Base-by-base conservation (phyloP, 208 protist species). In the Crithidia bombi region DNA sequence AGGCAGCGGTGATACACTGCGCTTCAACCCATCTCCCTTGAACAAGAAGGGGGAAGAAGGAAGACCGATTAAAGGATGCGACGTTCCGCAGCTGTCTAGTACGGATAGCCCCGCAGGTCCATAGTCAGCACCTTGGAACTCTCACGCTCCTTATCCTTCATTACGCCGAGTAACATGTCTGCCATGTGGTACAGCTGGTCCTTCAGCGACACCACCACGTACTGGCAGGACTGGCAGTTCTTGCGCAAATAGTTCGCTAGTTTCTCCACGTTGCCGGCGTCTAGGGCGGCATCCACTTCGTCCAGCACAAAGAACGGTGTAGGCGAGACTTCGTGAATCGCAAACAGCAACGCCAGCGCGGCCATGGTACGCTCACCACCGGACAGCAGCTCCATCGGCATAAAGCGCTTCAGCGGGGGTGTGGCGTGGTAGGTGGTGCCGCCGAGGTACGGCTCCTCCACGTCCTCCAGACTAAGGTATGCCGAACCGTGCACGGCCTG, bases 241-340 rank as follows among this genome's bases (percentile, higher is more conserved):
- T 76, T 79, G 59, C 93, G 87, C 39, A 99, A 85, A 78, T 98
- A 99, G 59, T 89, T 82, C 5, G 96, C 93, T 25, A 99, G 78
- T 69, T 98, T 97, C 36, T 94, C 73, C 7, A 99, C 98, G 85
- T 99, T 99, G 33, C 78, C 87, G 25, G 79, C 86, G 83, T 99
- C 99, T 25, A 99, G 83, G 7, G 98, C 98, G 38, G 99, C 99
- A 79, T 99, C 99, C 7, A 99, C 92, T 81, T 99, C 99, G 70
- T 99, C 99, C 25, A 99, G 77, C 46, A 99, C 91, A 81, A 99
- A 99, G 78, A 99, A 99, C 14, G 99, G 99, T 26, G 98, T 90
- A 15, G 98, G 98, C n/a, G 80, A 86, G 5, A 93, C 92, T 6
- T 85, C 90, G 75, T 99, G 97, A 52, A 99, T 96, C 38, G 98